phyloP scores from a whole-genome alignment of 2,329 filamentous ascomycete species.

The Fusarium redolens region DNA sequence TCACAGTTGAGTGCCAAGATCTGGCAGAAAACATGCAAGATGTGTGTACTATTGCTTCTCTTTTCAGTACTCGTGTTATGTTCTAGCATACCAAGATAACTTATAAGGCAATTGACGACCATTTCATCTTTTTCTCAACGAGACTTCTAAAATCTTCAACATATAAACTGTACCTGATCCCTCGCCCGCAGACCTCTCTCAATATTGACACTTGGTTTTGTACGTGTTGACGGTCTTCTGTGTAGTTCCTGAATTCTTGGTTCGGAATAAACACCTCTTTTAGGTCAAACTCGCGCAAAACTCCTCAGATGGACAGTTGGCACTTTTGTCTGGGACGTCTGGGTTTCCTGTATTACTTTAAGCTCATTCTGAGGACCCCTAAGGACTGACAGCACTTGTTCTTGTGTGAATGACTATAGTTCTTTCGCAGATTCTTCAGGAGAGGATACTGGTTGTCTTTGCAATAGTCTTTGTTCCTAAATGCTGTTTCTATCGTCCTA shows the following conservation, averaged over 20 bases:
- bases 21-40: conserved; percentile 32
- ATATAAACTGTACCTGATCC: neutral
- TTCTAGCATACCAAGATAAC: neutral
- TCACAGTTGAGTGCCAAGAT: conserved; percentile 12
- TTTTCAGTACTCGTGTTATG: neutral
- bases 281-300: neutral
- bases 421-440: neutral
- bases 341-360: neutral
- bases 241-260: neutral
- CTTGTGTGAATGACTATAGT: neutral
- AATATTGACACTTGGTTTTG: neutral
- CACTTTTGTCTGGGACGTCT: neutral
- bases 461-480: neutral
- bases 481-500: neutral
- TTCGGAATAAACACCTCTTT: neutral
- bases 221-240: neutral
- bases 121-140: neutral
- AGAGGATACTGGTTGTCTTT: neutral
- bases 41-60: neutral
- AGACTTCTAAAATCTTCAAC: neutral
- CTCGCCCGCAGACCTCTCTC: neutral
- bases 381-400: neutral
- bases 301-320: neutral
- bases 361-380: neutral
- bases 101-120: neutral